These are phyloP conservation scores for Acephala macrosclerotiorum DNA, from an alignment of 2,329 filamentous ascomycete species.

Conservation along the genomic window DNA sequence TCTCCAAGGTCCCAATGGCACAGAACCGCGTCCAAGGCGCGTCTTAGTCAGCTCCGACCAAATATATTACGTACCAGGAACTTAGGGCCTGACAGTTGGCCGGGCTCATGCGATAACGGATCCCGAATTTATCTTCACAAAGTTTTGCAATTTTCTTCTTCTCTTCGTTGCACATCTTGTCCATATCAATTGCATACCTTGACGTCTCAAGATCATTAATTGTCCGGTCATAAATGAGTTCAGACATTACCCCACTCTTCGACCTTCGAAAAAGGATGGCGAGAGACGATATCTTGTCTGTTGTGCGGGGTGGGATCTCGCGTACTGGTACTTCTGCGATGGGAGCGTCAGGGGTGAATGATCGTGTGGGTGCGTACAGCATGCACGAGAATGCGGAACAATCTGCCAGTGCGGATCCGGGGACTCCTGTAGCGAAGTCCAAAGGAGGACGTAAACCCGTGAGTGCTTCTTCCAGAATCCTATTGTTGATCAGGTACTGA, in stretches of 20 bases:
- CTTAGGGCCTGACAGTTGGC: not conserved
- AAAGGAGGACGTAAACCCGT: slow-evolving; percentile 33
- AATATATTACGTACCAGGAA: slow-evolving; percentile 10
- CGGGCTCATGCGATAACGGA: slow-evolving; percentile 4
- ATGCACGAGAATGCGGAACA: slow-evolving; percentile 2
- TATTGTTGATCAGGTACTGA: not conserved
- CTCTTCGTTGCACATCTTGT: slow-evolving; percentile 7
- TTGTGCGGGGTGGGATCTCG: slow-evolving; percentile 2
- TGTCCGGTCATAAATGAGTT: not conserved
- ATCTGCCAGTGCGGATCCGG: slow-evolving; percentile 15
- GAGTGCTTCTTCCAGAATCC: slow-evolving; percentile 3
- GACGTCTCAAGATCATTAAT: not conserved
- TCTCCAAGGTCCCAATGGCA: not conserved
- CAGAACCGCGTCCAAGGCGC: not conserved
- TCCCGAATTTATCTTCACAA: slow-evolving; percentile 3
- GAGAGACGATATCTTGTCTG: not conserved
- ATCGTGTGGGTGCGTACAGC: slow-evolving; percentile 6
- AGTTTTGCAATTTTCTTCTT: not conserved
- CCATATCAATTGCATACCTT: slow-evolving; percentile 6
- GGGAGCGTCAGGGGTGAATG: not conserved
- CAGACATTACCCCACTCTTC: not conserved
- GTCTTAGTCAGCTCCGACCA: not conserved
- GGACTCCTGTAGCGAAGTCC: slow-evolving; percentile 14
- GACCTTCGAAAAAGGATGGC: not conserved
- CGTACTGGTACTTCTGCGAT: not conserved